Evolutionary conservation across 2,329 filamentous ascomycete genomes (phyloP).

Genomic region (Stagonosporopsis vannaccii): DNA sequence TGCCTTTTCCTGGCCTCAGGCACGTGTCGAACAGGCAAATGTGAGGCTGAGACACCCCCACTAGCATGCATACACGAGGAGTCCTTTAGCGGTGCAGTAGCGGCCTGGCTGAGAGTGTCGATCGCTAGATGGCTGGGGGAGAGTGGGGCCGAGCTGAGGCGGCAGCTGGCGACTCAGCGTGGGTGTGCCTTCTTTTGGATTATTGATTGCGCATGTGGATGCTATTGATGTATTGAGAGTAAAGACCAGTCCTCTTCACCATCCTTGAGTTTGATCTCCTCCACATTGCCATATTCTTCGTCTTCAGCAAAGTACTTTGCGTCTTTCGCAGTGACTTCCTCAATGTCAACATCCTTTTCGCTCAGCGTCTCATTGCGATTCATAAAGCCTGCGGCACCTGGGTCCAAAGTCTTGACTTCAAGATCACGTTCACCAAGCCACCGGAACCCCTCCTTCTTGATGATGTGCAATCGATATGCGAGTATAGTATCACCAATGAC

Average conservation of each 20-base stretch:
- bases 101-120: neutral
- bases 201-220: too few relatives aligned
- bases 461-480: neutral
- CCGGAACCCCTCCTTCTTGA: neutral
- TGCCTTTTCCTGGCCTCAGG: constrained; percentile 10
- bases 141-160: too few relatives aligned
- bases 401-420: neutral
- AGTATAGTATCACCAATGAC: neutral
- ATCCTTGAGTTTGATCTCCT: too few relatives aligned
- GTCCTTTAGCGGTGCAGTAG: constrained; percentile 1
- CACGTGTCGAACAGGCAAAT: constrained; percentile 15
- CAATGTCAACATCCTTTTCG: too few relatives aligned
- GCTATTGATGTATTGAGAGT: too few relatives aligned
- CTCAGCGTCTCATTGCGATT: neutral
- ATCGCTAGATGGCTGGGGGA: neutral
- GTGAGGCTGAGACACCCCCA: constrained; percentile 17
- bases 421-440: neutral
- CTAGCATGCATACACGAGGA: constrained; percentile 14
- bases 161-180: too few relatives aligned
- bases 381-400: neutral
- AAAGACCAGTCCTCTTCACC: too few relatives aligned
- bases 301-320: too few relatives aligned
- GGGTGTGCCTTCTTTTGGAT: too few relatives aligned
- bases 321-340: too few relatives aligned
- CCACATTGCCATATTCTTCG: too few relatives aligned